phyloP scores from a whole-genome alignment of 495 filamentous ascomycete genomes.

The Cryomyces antarcticus region DNA sequence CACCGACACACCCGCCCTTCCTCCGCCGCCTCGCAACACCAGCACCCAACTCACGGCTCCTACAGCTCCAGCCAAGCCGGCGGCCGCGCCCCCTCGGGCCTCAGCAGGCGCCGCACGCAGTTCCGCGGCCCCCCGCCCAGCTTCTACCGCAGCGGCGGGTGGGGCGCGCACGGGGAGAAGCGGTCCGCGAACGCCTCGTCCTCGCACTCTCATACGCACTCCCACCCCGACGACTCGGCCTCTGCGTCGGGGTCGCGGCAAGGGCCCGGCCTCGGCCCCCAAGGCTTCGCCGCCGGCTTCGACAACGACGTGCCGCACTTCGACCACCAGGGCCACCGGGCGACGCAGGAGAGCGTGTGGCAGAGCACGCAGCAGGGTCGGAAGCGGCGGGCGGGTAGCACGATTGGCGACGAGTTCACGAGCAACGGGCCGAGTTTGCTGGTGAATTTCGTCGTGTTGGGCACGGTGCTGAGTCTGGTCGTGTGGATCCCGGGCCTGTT shows the following conservation, averaged over 20 bases:
- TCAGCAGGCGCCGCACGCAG: conserved; percentile 50
- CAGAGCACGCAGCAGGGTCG: conserved; percentile 16
- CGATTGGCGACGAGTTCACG: conserved; percentile 14
- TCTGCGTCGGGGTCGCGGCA: not conserved
- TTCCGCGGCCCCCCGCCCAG: conserved; percentile 76
- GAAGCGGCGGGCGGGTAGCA: conserved; percentile 9
- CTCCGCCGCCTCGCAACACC: conserved; percentile 22
- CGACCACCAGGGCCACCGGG: conserved; percentile 45
- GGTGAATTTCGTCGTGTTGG: conserved; percentile 24
- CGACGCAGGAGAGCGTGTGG: conserved; percentile 44
- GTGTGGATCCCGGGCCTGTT: conserved; percentile 5
- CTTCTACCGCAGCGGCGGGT: conserved; percentile 67
- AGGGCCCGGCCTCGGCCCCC: not conserved
- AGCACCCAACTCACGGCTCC: conserved; percentile 1
- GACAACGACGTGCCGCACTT: conserved; percentile 40
- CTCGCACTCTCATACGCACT: not conserved
- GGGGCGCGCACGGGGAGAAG: conserved; percentile 33
- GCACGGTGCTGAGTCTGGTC: conserved; percentile 9
- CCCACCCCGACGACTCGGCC: not conserved
- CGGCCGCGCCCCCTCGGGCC: conserved; percentile 32
- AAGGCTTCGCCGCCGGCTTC: conserved; percentile 2
- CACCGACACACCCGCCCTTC: conserved; percentile 1
- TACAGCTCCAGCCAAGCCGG: conserved; percentile 9
- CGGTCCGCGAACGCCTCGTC: conserved; percentile 7
- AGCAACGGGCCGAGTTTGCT: conserved; percentile 20